Evolutionary conservation across 306 rosid genomes (phyloP), one percentile per base, ranked within the genome.

Genomic region (Castanopsis chinensis): DNA sequence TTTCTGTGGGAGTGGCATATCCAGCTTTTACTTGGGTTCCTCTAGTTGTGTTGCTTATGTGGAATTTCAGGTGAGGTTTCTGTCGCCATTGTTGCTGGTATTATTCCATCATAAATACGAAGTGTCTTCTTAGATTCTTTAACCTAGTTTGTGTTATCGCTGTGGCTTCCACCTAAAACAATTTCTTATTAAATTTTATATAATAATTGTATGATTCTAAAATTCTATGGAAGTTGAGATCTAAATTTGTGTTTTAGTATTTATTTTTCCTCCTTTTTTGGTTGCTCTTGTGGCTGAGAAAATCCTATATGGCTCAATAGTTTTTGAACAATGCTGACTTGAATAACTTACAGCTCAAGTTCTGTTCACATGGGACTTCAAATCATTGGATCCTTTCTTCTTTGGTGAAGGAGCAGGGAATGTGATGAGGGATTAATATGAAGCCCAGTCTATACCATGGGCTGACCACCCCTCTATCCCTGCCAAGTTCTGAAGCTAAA

Each of bases 21-120:
- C 84, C 45, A 20, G 64, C 63, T 4, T 74, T 75, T 69, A 9
- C 49, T 27, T 68, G 41, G 80, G 72, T 68, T 81, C 80, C 5
- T 75, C 84, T 41, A 75, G 76, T 67, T 69, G 80, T 69, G 80
- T 68, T 57, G 84, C 54, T 30, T 81, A 75, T 58, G 64, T 74
- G 54, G 84, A 81, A 70, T 81, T 81, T 69, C 72, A 75, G 84
- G 80, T 81, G 76, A 75, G 76, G 13, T n/a, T 53, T 23, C 52
- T 59, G 49, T 37, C 20, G 19, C 19, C 17, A 49, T 37, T 57
- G 49, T 23, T 74, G 23, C 72, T 35, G 51, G 25, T 32, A 5
- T 68, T 19, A 32, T 35, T 14, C 23, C 3, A 19, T 68, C 49
- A 19, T 33, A 68, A n/a, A 68, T 68, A 68, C 7, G 13, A 25